Evolutionary conservation across 148 eudicot genomes (phyloP).

Genomic region (Suaeda aralocaspica): DNA sequence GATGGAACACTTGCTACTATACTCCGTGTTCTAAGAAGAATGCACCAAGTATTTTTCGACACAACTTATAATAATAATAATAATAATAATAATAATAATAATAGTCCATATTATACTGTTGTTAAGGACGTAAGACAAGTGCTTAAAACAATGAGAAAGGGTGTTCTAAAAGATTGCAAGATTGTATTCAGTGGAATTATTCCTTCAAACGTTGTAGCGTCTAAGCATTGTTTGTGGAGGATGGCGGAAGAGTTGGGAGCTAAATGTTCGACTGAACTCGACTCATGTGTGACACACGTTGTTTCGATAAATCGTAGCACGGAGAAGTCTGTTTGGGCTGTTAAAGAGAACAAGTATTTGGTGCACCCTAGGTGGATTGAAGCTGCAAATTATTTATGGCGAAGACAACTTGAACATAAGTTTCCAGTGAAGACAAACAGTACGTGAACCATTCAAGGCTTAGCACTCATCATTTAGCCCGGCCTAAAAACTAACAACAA

Average conservation of each 20-base stretch:
- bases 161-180: constrained; percentile 50
- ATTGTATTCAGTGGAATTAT: constrained; percentile 53
- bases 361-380: constrained; percentile 63
- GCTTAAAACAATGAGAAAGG: constrained; percentile 38
- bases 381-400: constrained; percentile 53
- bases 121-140: constrained; percentile 30
- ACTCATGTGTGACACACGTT: constrained; percentile 52
- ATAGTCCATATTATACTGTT: too few species aligned
- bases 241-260: constrained; percentile 71
- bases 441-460: too few species aligned
- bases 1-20: constrained; percentile 73
- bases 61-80: constrained; percentile 10
- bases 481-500: too few species aligned
- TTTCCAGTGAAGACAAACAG: too few species aligned
- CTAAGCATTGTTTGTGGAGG: constrained; percentile 48
- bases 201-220: constrained; percentile 34
- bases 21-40: constrained; percentile 51
- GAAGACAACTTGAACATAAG: constrained; percentile 54
- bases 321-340: constrained; percentile 63
- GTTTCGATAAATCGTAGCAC: constrained; percentile 48
- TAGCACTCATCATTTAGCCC: too few species aligned
- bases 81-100: constrained; percentile 1
- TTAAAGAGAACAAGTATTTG: constrained; percentile 40
- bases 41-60: constrained; percentile 58
- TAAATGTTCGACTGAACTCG: constrained; percentile 38